Evolutionary conservation across 176 grass and related monocot genomes (phyloP).

Genomic region (Olyra latifolia): DNA sequence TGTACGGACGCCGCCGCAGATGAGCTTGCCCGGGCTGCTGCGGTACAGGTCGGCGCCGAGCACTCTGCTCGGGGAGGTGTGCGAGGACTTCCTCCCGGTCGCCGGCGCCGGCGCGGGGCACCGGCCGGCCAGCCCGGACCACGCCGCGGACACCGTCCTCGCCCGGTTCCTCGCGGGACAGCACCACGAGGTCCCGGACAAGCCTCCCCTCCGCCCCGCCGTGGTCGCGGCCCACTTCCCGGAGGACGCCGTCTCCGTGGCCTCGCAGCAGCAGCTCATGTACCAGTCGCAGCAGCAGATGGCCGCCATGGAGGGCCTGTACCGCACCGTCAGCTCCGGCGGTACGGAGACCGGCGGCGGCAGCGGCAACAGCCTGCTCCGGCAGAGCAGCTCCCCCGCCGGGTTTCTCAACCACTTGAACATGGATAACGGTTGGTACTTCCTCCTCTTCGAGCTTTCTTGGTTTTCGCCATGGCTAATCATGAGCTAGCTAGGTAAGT

Average conservation of each 20-base stretch:
- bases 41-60: conserved; percentile 87
- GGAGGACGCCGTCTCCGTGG: conserved; percentile 29
- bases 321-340: conserved; percentile 50
- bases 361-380: conserved; percentile 46
- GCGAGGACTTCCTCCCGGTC: conserved; percentile 50
- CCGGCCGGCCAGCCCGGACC: not conserved
- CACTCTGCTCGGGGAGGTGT: conserved; percentile 61
- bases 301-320: conserved; percentile 54
- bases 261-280: conserved; percentile 52
- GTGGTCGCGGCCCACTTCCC: conserved; percentile 42
- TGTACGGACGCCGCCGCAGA: conserved; percentile 46
- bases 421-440: conserved; percentile 58
- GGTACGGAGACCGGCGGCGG: conserved; percentile 24
- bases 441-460: conserved; percentile 2
- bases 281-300: conserved; percentile 61
- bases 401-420: conserved; percentile 70
- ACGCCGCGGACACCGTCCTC: conserved; percentile 57
- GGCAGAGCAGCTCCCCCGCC: conserved; percentile 87
- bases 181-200: conserved; percentile 45
- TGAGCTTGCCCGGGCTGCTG: conserved; percentile 71
- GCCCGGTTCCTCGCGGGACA: conserved; percentile 51
- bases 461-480: conserved; percentile 37
- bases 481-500: conserved; percentile 9
- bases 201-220: conserved; percentile 39
- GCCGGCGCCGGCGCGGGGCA: conserved; percentile 16